Conservation (phyloP, 1,284 basidiomycete genomes). For the Coniferiporia sulphurascens region DNA sequence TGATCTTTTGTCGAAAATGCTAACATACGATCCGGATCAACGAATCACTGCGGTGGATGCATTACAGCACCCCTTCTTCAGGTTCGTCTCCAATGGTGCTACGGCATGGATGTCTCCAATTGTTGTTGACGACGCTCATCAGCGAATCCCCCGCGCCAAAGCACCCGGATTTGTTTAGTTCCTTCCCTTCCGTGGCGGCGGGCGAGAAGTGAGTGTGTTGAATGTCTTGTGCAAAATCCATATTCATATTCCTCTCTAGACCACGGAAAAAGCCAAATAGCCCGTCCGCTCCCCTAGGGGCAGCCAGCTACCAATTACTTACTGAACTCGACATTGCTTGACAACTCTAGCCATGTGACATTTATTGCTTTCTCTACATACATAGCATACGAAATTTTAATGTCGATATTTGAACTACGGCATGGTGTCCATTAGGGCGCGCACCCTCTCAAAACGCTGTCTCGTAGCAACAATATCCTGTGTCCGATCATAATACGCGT, state of each 20-base stretch:
- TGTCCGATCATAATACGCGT: slow-evolving; percentile 5
- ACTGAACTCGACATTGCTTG: slow-evolving; percentile 12
- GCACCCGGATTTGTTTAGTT: slow-evolving; percentile 95
- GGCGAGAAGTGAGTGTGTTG: slow-evolving; percentile 77
- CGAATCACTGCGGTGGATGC: slow-evolving; percentile 88
- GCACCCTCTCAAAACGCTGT: slow-evolving; percentile 13
- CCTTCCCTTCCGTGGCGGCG: slow-evolving; percentile 94
- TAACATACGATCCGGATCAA: slow-evolving; percentile 86
- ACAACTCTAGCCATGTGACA: neutral
- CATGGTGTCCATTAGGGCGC: slow-evolving; percentile 10
- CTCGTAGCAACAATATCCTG: slow-evolving; percentile 12
- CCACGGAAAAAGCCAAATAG: slow-evolving; percentile 75
- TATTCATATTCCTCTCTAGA: slow-evolving; percentile 1
- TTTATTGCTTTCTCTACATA: neutral
- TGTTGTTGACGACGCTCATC: slow-evolving; percentile 10
- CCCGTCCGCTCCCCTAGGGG: slow-evolving; percentile 66
- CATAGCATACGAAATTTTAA: neutral
- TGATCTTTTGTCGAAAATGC: slow-evolving; percentile 76
- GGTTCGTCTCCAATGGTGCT: slow-evolving; percentile 41
- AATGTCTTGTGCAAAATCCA: neutral
- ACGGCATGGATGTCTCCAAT: slow-evolving; percentile 3
- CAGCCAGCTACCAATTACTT: slow-evolving; percentile 25
- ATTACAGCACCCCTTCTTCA: slow-evolving; percentile 88
- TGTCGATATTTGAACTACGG: slow-evolving; percentile 2
- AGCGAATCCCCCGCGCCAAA: slow-evolving; percentile 94